These are phyloP conservation scores for Penicillium bialowiezense DNA, from an alignment of 495 filamentous ascomycete species.

Conservation along the genomic window DNA sequence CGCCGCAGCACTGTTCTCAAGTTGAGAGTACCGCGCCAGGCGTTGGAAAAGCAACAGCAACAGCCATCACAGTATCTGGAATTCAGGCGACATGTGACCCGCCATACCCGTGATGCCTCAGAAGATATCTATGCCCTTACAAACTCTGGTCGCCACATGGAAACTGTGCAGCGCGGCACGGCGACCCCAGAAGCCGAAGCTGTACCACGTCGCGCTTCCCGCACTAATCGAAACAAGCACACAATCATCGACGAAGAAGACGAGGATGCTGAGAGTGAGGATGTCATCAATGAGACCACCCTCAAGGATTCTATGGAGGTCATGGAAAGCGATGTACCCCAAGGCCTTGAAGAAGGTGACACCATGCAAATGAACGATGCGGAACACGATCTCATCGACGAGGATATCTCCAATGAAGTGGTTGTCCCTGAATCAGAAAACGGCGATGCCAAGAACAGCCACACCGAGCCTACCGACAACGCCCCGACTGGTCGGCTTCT, in stretches of 20 bases:
- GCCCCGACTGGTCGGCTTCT: conserved; percentile 51
- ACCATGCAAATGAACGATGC: conserved; percentile 17
- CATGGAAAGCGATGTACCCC: conserved; percentile 36
- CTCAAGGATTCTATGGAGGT: conserved; percentile 41
- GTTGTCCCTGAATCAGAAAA: conserved; percentile 53
- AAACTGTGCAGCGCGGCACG: conserved; percentile 57
- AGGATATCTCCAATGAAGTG: conserved; percentile 43
- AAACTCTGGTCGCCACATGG: conserved; percentile 72
- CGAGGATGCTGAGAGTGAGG: conserved; percentile 41
- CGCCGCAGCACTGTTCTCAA: conserved; percentile 39
- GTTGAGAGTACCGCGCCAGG: conserved; percentile 40
- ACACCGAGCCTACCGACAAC: conserved; percentile 58
- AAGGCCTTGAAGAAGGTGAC: conserved; percentile 38
- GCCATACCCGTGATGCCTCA: conserved; percentile 55
- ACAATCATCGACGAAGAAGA: conserved; percentile 62
- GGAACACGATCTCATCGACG: conserved; percentile 27
- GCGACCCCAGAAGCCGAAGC: conserved; percentile 60
- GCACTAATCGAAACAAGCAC: conserved; percentile 51
- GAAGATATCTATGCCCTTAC: conserved; percentile 65
- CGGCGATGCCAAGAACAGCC: conserved; percentile 33
- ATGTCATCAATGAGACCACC: conserved; percentile 26
- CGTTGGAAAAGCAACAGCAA: conserved; percentile 14
- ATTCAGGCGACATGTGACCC: conserved; percentile 51
- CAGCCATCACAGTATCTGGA: conserved; percentile 20
- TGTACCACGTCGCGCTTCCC: conserved; percentile 51